phyloP scores from a whole-genome alignment of 2,329 filamentous ascomycete species.

The Fusarium continuum region DNA sequence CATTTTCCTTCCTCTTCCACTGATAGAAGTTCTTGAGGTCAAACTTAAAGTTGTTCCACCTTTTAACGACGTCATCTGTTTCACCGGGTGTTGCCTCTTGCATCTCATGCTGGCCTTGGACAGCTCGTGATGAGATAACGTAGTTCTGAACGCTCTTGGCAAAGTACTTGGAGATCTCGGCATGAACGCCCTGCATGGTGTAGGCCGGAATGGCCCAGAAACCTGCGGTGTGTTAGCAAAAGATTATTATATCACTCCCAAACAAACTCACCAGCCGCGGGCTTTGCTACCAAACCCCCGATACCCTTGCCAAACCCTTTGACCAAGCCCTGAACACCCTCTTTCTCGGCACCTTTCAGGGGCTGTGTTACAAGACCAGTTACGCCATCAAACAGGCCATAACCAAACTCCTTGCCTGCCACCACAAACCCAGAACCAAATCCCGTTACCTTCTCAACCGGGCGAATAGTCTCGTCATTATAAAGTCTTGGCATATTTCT shows the following conservation, averaged over 20 bases:
- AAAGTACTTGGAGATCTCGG: constrained; percentile 76
- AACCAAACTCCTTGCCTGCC: constrained; percentile 80
- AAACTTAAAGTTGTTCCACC: constrained; percentile 70
- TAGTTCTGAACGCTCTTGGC: constrained; percentile 79
- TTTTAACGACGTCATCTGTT: constrained; percentile 67
- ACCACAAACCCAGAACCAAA: constrained; percentile 79
- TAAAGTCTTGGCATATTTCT: constrained; percentile 88
- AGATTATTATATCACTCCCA: not conserved
- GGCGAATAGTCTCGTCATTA: constrained; percentile 82
- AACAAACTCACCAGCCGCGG: constrained; percentile 72
- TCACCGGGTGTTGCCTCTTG: constrained; percentile 64
- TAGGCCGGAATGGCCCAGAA: constrained; percentile 81
- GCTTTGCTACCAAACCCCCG: constrained; percentile 82
- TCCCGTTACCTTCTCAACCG: constrained; percentile 81
- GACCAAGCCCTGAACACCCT: constrained; percentile 67
- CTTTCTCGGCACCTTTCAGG: constrained; percentile 63
- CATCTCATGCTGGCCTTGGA: constrained; percentile 77
- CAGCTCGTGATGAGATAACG: constrained; percentile 78
- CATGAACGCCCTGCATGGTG: constrained; percentile 82
- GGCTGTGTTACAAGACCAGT: constrained; percentile 85
- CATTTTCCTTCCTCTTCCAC: constrained; percentile 58
- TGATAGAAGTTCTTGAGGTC: constrained; percentile 69
- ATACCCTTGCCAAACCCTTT: constrained; percentile 87
- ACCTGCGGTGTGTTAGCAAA: constrained; percentile 45
- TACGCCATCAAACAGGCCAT: constrained; percentile 83